Evolutionary conservation across 1,284 basidiomycete genomes (phyloP).

Genomic region (Hemileia vastatrix): DNA sequence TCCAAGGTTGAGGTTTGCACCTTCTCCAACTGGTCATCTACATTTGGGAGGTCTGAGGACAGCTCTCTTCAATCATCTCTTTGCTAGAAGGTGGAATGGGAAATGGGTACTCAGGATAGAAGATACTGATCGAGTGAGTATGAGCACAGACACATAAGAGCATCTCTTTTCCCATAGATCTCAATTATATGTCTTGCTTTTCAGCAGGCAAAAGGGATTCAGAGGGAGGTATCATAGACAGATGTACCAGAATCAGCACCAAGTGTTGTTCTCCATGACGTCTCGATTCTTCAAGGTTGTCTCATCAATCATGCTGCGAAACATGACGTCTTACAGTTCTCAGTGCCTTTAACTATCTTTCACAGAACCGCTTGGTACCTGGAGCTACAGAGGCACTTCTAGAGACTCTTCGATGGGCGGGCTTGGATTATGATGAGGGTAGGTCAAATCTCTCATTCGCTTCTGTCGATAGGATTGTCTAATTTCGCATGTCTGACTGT

Average conservation of each 20-base stretch:
- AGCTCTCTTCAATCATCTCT: conserved; percentile 82
- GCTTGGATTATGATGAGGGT: conserved; percentile 85
- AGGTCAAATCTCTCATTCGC: no score
- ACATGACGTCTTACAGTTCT: background rate
- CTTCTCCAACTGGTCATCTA: conserved; percentile 86
- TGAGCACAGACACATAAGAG: background rate
- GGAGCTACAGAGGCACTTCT: conserved; percentile 73
- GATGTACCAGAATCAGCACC: no score
- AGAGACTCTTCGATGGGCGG: conserved; percentile 74
- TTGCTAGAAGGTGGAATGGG: conserved; percentile 67
- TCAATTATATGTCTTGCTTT: no score
- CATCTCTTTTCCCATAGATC: background rate
- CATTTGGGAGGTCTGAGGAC: conserved; percentile 94
- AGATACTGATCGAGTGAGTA: conserved; percentile 75
- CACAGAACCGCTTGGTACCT: conserved; percentile 63
- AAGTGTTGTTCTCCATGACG: no score
- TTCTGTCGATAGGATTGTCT: no score
- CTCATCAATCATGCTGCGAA: background rate
- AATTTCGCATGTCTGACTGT: no score
- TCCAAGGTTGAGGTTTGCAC: conserved; percentile 75
- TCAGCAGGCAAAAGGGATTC: no score
- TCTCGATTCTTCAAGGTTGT: background rate
- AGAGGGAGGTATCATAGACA: no score
- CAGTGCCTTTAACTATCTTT: background rate
- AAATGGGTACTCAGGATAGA: conserved; percentile 87